Percentiles rank a stretch among this genome's conserved stretches.
Conservation (phyloP, 208 protist species). For the Leishmania tropica region DNA sequence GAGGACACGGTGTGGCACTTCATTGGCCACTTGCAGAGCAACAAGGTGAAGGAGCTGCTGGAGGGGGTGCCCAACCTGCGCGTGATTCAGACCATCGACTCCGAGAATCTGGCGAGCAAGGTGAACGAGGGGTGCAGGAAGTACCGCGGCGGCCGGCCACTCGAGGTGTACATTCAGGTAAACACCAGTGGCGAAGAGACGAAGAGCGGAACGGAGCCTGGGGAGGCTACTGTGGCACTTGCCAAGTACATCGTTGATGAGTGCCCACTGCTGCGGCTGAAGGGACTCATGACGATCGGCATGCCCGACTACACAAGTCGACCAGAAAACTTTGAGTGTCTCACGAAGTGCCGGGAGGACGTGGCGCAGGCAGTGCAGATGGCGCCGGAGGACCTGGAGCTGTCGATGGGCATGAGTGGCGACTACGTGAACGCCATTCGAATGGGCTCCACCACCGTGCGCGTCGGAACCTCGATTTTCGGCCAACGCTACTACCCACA, state of each 20-base stretch:
- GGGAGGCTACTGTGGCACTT: constrained; percentile 68
- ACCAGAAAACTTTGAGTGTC: constrained; percentile 89
- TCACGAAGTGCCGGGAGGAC: constrained; percentile 59
- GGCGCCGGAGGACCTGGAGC: constrained; percentile 51
- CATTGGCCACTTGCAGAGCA: constrained; percentile 98
- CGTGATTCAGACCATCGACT: constrained; percentile 94
- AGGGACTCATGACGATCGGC: constrained; percentile 98
- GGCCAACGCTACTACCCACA: constrained; percentile 87
- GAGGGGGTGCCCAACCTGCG: constrained; percentile 53
- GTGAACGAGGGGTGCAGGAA: constrained; percentile 75
- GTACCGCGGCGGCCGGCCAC: constrained; percentile 53
- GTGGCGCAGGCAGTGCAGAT: constrained; percentile 66
- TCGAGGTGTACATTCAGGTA: constrained; percentile 94
- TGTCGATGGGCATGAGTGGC: constrained; percentile 98
- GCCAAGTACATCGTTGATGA: constrained; percentile 63
- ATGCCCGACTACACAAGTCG: constrained; percentile 80
- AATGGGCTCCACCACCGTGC: constrained; percentile 94
- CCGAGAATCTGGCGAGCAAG: constrained; percentile 86
- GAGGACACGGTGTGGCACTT: constrained; percentile 97
- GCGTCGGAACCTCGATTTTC: constrained; percentile 96
- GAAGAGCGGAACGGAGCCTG: constrained; percentile 90
- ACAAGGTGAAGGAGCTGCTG: constrained; percentile 95
- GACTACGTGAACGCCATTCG: constrained; percentile 96
- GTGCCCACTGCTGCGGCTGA: constrained; percentile 85
- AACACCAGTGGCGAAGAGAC: constrained; percentile 95